Percentiles rank a stretch among this genome's conserved stretches.
phyloP scores from a whole-genome alignment of 78 protist species.

The Dictyostelium brefeldianum region DNA sequence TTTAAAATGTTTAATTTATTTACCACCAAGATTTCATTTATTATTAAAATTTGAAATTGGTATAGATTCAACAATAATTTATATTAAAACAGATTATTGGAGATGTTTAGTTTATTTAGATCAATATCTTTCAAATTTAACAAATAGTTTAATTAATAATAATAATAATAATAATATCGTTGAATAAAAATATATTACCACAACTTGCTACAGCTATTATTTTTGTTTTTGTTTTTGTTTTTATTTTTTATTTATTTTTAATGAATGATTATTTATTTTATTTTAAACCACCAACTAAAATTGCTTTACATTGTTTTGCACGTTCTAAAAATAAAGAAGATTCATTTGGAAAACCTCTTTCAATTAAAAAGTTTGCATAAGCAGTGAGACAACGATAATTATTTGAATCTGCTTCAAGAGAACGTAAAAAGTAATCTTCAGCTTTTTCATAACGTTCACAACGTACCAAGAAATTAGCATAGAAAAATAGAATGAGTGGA shows the following conservation, averaged over 20 bases:
- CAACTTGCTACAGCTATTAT: too few relatives aligned
- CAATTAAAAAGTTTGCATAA: constrained; percentile 70
- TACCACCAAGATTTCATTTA: constrained; percentile 69
- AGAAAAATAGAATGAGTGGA: constrained; percentile 66
- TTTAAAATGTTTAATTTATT: constrained; percentile 23
- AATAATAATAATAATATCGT: too few relatives aligned
- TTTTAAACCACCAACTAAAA: constrained; percentile 65
- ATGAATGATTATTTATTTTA: background rate
- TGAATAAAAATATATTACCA: too few relatives aligned
- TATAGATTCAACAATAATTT: constrained; percentile 37
- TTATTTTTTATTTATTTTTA: background rate
- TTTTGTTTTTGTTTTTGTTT: background rate
- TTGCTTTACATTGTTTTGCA: constrained; percentile 74
- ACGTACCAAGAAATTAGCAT: constrained; percentile 75
- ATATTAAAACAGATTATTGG: constrained; percentile 75
- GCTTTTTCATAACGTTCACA: constrained; percentile 77
- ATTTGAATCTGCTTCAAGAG: constrained; percentile 67
- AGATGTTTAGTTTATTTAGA: constrained; percentile 50
- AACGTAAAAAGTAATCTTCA: constrained; percentile 54
- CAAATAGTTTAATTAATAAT: background rate
- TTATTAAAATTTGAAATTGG: constrained; percentile 44
- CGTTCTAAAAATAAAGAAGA: constrained; percentile 46
- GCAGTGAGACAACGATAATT: constrained; percentile 68
- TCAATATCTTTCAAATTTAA: constrained; percentile 23
- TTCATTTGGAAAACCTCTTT: constrained; percentile 73